Evolutionary conservation across 2,329 filamentous ascomycete species (phyloP), one percentile per base, ranked within the genome.

Genomic region (Cordyceps militaris): DNA sequence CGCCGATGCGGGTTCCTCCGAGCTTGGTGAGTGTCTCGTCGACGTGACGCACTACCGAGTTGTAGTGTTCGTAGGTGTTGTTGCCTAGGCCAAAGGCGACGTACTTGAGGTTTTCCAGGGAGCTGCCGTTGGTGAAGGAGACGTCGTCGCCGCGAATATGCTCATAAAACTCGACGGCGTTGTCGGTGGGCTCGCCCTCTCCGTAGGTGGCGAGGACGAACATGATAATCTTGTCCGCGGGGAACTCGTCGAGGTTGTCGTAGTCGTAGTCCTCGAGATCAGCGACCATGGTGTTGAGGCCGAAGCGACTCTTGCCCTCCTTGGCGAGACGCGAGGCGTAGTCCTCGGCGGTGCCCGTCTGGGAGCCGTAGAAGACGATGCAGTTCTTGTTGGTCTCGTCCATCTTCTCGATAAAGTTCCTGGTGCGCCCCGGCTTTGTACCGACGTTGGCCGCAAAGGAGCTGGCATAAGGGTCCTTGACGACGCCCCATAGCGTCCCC

Each of bases 11-110:
- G 68, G 85, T 81, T 13, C 89, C 94, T 61, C 94, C 94, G 21
- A 96, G 80, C 67, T 89, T 93, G 68, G 85, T 80, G 59, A 99
- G 78, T 61, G 85, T 86, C 71, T 88, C 85, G 75, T 94, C 85
- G 59, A 97, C 87, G 62, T 93, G 89, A 71, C 93, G 91, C 60
- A 99, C 92, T 91, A 99, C 96, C 54, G 88, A 88, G 78, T 99
- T 99, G 81, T 97, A 99, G 79, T 99, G 94, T 71, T 99, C 94
- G 71, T 99, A 99, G 28, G 94, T 97, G 79, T 97, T 99, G 80
- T 99, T 99, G 64, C 94, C 94, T 40, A 99, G 85, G 68, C 94
- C 94, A 67, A 99, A 99, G 58, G 91, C 83, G 68, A 99, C 91
- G 70, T 92, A 99, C 72, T 92, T 93, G 69, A 99, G 82, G 67